These are phyloP conservation scores for Arthrinium phaeospermum DNA, from an alignment of 2,329 filamentous ascomycete genomes.

Conservation along the genomic window DNA sequence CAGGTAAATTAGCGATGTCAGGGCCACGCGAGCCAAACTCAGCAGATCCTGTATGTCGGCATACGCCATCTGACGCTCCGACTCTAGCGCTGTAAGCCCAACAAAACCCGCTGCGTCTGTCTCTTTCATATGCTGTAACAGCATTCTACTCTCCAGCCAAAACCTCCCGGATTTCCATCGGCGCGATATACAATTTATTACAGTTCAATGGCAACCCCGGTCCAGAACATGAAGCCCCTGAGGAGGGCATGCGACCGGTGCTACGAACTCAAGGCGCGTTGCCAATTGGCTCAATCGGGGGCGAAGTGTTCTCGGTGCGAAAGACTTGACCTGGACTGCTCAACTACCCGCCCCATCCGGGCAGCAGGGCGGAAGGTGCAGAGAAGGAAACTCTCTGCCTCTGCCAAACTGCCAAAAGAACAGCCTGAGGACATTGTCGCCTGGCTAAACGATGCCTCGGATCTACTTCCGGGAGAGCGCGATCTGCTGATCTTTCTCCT, in stretches of 20 bases:
- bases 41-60: neutral
- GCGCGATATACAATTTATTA: neutral
- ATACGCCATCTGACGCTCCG: neutral
- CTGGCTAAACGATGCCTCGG: constrained; percentile 18
- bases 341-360: constrained; percentile 29
- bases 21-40: neutral
- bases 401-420: neutral
- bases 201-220: neutral
- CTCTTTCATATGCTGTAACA: neutral
- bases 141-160: neutral
- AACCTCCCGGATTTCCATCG: neutral
- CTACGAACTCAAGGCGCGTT: constrained; percentile 8
- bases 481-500: constrained; percentile 33
- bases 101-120: neutral
- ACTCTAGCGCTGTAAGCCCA: neutral
- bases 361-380: constrained; percentile 28
- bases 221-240: neutral
- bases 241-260: constrained; percentile 8
- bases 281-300: neutral
- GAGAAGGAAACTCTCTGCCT: neutral
- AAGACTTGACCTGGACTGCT: constrained; percentile 28
- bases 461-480: constrained; percentile 29
- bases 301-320: constrained; percentile 28
- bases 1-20: neutral
- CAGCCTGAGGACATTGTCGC: neutral